These are phyloP conservation scores for Cladosporium sp. DNA, from an alignment of 2,329 filamentous ascomycete species.

Conservation along the genomic window DNA sequence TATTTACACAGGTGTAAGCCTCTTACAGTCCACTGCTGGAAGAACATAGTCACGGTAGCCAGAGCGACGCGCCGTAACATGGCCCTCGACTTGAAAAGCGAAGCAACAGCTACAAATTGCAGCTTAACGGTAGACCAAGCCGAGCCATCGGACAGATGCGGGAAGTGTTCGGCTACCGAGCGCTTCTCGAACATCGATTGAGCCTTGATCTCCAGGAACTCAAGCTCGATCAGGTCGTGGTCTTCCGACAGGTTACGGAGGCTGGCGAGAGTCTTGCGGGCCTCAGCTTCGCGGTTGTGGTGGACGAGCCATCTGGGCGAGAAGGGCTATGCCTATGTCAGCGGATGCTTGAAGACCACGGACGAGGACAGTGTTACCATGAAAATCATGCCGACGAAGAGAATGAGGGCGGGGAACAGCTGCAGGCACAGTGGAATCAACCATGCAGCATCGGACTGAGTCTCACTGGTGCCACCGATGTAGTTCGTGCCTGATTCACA, in stretches of 20 bases:
- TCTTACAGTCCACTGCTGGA: conserved; percentile 51
- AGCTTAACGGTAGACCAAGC: conserved; percentile 63
- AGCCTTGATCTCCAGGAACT: conserved; percentile 81
- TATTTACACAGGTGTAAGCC: too few species aligned
- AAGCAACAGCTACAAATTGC: conserved; percentile 66
- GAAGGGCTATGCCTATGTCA: conserved; percentile 61
- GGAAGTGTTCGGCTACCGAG: conserved; percentile 66
- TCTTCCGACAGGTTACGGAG: conserved; percentile 63
- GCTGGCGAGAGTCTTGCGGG: conserved; percentile 60
- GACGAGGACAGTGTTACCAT: not conserved
- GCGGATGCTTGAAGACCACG: not conserved
- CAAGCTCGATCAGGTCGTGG: conserved; percentile 69
- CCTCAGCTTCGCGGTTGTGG: conserved; percentile 68
- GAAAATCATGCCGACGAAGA: conserved; percentile 68
- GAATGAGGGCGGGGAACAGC: conserved; percentile 63
- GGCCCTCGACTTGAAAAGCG: conserved; percentile 63
- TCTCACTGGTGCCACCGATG: conserved; percentile 55
- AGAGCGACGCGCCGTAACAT: conserved; percentile 69
- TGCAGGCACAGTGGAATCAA: conserved; percentile 72
- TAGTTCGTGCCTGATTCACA: conserved; percentile 37
- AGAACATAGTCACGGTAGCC: conserved; percentile 50
- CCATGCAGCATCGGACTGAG: conserved; percentile 70
- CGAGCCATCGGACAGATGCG: conserved; percentile 61
- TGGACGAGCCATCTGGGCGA: conserved; percentile 74
- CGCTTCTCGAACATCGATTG: conserved; percentile 76